phyloP scores from a whole-genome alignment of 2,329 filamentous ascomycete genomes.

The Penicillium sp. region DNA sequence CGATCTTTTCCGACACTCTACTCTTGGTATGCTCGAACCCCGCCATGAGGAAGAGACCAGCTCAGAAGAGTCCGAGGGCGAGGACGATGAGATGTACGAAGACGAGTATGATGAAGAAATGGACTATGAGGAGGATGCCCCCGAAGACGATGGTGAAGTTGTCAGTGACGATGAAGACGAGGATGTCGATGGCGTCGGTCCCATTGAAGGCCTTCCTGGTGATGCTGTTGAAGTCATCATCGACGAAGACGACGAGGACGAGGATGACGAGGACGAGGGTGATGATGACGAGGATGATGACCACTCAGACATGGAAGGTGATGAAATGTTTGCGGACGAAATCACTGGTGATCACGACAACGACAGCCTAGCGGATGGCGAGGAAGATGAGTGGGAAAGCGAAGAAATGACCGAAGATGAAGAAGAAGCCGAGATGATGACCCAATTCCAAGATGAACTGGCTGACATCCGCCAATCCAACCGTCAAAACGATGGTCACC shows the following conservation, averaged over 20 bases:
- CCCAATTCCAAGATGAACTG: conserved; percentile 48
- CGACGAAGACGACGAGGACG: conserved; percentile 69
- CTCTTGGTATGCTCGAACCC: conserved; percentile 90
- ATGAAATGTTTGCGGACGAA: conserved; percentile 57
- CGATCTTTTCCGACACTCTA: conserved; percentile 94
- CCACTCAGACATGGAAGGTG: conserved; percentile 64
- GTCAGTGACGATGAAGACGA: conserved; percentile 88
- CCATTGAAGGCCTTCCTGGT: conserved; percentile 66
- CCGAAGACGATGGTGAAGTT: conserved; percentile 79
- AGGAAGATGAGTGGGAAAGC: conserved; percentile 56
- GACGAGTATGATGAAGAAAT: conserved; percentile 88
- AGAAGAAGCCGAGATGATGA: conserved; percentile 50
- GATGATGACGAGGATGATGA: conserved; percentile 63
- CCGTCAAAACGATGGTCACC: conserved; percentile 44
- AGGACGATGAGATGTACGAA: conserved; percentile 91
- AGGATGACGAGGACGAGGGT: conserved; percentile 67
- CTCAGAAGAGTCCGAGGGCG: conserved; percentile 68
- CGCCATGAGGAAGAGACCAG: conserved; percentile 80
- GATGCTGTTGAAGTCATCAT: conserved; percentile 85
- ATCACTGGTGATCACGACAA: conserved; percentile 62
- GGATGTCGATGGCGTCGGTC: conserved; percentile 82
- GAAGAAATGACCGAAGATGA: conserved; percentile 53
- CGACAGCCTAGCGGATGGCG: conserved; percentile 51
- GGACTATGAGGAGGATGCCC: conserved; percentile 85
- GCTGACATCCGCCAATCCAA: conserved; percentile 46